These are phyloP conservation scores for Penicillium pulvis DNA, from an alignment of 495 filamentous ascomycete genomes.

Conservation along the genomic window DNA sequence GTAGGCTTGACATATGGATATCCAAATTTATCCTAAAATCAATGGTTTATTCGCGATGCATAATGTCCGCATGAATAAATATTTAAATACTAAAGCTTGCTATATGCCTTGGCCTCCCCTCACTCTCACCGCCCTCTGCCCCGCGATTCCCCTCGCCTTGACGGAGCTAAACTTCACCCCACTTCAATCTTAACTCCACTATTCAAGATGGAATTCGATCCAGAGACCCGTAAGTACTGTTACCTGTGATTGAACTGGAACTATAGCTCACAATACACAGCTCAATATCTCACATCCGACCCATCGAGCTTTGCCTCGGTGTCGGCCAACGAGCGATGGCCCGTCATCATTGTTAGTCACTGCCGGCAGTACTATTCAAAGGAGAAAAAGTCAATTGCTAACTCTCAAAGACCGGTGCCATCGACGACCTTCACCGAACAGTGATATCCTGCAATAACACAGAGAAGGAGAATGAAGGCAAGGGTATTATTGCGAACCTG, in stretches of 20 bases:
- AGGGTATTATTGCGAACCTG: conserved; percentile 77
- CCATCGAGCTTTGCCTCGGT: conserved; percentile 81
- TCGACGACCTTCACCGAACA: conserved; percentile 87
- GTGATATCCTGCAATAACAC: conserved; percentile 54
- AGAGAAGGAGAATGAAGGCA: conserved; percentile 76
- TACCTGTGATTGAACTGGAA: background rate
- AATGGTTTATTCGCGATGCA: too few relatives aligned
- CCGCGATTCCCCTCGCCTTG: conserved; percentile 5
- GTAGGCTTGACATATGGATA: too few relatives aligned
- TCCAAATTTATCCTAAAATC: too few relatives aligned
- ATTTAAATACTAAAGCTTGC: too few relatives aligned
- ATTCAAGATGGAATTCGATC: conserved; percentile 49
- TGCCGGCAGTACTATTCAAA: background rate
- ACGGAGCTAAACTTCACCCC: conserved; percentile 7
- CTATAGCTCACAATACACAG: conserved; percentile 47
- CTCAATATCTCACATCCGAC: conserved; percentile 77
- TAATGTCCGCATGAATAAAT: too few relatives aligned
- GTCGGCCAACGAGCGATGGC: conserved; percentile 86
- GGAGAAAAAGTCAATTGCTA: conserved; percentile 11
- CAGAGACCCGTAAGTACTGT: conserved; percentile 55
- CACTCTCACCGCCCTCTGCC: conserved; percentile 7
- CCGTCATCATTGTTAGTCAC: conserved; percentile 76
- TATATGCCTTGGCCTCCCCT: conserved; percentile 2
- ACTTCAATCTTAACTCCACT: conserved; percentile 8
- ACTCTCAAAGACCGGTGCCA: conserved; percentile 75